A percentile compares a stretch with the other conserved stretches of the same genome.
Evolutionary conservation across 2,329 filamentous ascomycete species (phyloP).

Genomic region (Fulvia fulva): DNA sequence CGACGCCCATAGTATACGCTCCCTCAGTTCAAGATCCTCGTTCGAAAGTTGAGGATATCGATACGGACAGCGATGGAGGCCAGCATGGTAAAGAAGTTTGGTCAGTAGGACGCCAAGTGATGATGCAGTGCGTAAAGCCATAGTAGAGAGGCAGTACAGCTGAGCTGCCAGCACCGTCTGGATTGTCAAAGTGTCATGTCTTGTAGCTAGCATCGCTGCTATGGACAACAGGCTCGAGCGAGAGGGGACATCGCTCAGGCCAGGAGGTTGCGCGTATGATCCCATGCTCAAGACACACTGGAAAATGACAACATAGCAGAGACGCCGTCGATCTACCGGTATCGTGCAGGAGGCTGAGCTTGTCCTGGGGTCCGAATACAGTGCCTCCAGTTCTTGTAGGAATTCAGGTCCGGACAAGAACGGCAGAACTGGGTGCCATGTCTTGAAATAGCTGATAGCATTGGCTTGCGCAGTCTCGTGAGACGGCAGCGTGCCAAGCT

Average conservation of each 20-base stretch:
- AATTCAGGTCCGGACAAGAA: constrained; percentile 51
- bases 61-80: constrained; percentile 51
- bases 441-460: constrained; percentile 48
- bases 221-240: constrained; percentile 36
- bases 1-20: constrained; percentile 41
- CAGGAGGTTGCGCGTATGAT: constrained; percentile 12
- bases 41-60: constrained; percentile 38
- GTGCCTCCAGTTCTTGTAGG: constrained; percentile 42
- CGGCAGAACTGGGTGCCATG: constrained; percentile 52
- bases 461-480: constrained; percentile 39
- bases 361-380: constrained; percentile 35
- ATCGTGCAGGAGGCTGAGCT: constrained; percentile 27
- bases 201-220: constrained; percentile 38
- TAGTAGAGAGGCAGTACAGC: constrained; percentile 46
- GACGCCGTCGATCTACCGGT: constrained; percentile 22
- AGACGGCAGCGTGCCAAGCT: constrained; percentile 25
- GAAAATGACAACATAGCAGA: constrained; percentile 39
- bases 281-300: constrained; percentile 53
- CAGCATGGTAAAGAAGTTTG: constrained; percentile 48
- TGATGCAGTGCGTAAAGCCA: constrained; percentile 49
- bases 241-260: constrained; percentile 33
- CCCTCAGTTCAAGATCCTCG: constrained; percentile 34
- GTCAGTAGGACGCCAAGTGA: constrained; percentile 47
- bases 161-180: constrained; percentile 49
- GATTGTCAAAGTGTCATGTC: constrained; percentile 45